These are phyloP conservation scores for Kodamaea restingae DNA, from an alignment of 805 yeast genomes.

Conservation along the genomic window DNA sequence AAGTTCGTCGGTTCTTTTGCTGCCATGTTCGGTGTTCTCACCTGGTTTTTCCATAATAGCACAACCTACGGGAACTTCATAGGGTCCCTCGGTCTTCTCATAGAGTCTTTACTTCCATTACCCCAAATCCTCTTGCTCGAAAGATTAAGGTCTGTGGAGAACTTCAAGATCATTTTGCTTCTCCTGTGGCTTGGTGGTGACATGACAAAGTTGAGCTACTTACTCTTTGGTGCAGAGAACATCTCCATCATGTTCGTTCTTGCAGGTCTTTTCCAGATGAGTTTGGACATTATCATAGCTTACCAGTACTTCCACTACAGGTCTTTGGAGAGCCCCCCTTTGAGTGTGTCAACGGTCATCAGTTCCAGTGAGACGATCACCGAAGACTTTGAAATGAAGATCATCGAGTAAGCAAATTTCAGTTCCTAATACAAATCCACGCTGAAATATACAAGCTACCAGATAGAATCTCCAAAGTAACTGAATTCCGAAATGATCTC, in stretches of 20 bases:
- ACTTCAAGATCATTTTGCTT: conserved; percentile 71
- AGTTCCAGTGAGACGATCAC: background rate
- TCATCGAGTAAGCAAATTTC: conserved; percentile 1
- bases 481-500: too few species aligned
- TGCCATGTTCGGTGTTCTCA: conserved; percentile 35
- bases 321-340: conserved; percentile 9
- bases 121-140: conserved; percentile 73
- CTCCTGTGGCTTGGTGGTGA: conserved; percentile 91
- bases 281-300: conserved; percentile 67
- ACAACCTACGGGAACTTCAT: conserved; percentile 45
- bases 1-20: conserved; percentile 51
- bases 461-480: too few species aligned
- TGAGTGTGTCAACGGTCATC: background rate
- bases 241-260: conserved; percentile 60
- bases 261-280: conserved; percentile 76
- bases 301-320: conserved; percentile 68
- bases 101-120: conserved; percentile 70
- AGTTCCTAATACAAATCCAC: too few species aligned
- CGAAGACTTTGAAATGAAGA: conserved; percentile 6
- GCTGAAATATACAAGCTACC: too few species aligned
- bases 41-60: conserved; percentile 34
- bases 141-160: conserved; percentile 64
- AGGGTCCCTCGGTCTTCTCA: conserved; percentile 62
- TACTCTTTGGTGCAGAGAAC: conserved; percentile 71
- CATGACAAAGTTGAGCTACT: conserved; percentile 66